Evolutionary conservation across 768 basidiomycete genomes (phyloP).

Genomic region (Infundibulicybe gibba): DNA sequence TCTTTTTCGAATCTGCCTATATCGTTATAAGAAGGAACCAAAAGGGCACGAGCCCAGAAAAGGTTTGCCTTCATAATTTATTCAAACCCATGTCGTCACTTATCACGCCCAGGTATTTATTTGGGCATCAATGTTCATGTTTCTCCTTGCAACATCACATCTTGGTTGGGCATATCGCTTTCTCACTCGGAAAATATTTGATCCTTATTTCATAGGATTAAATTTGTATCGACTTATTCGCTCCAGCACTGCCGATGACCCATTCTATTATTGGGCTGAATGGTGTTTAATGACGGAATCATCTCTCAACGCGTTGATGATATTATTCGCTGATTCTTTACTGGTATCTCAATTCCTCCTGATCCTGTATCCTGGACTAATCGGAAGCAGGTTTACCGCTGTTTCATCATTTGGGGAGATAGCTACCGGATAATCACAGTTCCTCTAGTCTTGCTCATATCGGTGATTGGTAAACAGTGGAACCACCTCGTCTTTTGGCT

Average conservation of each 20-base stretch:
- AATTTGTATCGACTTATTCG: too few relatives aligned
- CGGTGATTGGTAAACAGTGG: conserved; percentile 11
- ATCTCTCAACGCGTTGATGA: conserved; percentile 8
- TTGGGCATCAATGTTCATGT: conserved; percentile 18
- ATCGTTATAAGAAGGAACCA: conserved; percentile 11
- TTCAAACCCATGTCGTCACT: neutral
- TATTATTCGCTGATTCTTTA: conserved; percentile 13
- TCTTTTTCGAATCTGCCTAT: conserved; percentile 13
- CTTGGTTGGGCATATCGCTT: conserved; percentile 7
- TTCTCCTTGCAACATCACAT: conserved; percentile 17
- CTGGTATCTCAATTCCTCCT: conserved; percentile 5
- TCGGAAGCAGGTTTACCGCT: conserved; percentile 14
- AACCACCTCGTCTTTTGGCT: too few relatives aligned
- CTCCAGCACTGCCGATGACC: too few relatives aligned
- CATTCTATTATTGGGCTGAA: too few relatives aligned
- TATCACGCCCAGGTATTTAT: conserved; percentile 17
- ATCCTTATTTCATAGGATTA: too few relatives aligned
- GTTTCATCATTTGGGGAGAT: conserved; percentile 19
- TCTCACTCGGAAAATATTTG: too few relatives aligned
- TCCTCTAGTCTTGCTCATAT: conserved; percentile 12
- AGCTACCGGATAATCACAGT: conserved; percentile 14
- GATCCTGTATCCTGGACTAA: neutral
- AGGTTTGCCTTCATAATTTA: conserved; percentile 4
- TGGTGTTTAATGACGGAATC: too few relatives aligned
- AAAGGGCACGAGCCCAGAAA: conserved; percentile 4